These are phyloP conservation scores for Suillus paluster DNA, from an alignment of 768 basidiomycete species.

Conservation along the genomic window DNA sequence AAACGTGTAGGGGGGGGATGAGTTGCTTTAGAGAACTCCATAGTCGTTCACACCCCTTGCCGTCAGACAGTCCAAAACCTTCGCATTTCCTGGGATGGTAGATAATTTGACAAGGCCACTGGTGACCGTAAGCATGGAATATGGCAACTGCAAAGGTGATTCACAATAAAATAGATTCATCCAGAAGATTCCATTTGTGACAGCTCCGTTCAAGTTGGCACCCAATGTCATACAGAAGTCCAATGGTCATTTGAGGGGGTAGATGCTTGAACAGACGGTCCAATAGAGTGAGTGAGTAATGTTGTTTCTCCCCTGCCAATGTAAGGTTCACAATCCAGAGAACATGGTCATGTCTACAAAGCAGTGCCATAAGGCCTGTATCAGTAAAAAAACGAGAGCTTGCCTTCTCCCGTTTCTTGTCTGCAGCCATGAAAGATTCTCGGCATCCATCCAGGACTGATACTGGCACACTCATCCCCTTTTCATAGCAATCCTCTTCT, in stretches of 20 bases:
- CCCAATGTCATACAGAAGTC: constrained; percentile 12
- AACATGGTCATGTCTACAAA: constrained; percentile 22
- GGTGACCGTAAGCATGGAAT: constrained; percentile 40
- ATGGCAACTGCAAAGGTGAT: constrained; percentile 33
- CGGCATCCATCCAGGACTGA: constrained; percentile 38
- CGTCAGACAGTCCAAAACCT: constrained; percentile 22
- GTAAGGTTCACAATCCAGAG: constrained; percentile 22
- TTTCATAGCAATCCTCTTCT: constrained; percentile 19
- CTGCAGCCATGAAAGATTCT: constrained; percentile 29
- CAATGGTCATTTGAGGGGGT: no score
- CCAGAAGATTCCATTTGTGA: constrained; percentile 11
- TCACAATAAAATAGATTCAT: not conserved
- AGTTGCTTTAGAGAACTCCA: constrained; percentile 34
- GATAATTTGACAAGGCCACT: constrained; percentile 37
- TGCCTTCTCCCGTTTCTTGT: constrained; percentile 23
- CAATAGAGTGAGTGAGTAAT: constrained; percentile 22
- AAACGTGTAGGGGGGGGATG: constrained; percentile 20
- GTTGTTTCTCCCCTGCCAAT: constrained; percentile 21
- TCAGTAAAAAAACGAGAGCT: constrained; percentile 20
- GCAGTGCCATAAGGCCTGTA: constrained; percentile 20
- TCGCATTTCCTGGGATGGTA: constrained; percentile 38
- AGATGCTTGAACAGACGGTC: constrained; percentile 4
- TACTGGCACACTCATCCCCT: constrained; percentile 28
- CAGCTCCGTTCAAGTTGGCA: constrained; percentile 12
- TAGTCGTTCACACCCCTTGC: constrained; percentile 36